These are phyloP conservation scores for Pterocarpus santalinus DNA, from an alignment of 306 rosid genomes.

Conservation along the genomic window DNA sequence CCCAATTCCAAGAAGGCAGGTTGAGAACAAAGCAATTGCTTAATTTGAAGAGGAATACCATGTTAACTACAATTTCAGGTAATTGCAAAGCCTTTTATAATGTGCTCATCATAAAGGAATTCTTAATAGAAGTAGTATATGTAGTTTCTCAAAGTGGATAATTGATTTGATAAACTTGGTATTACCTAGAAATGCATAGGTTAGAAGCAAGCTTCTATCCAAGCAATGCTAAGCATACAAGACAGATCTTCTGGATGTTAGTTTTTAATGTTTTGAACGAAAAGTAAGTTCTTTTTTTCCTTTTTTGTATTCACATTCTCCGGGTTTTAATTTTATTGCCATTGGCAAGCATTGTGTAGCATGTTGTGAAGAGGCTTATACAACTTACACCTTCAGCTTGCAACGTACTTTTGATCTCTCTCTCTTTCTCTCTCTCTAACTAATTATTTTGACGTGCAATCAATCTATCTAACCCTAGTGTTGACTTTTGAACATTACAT, in stretches of 20 bases:
- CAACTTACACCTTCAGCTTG: constrained; percentile 77
- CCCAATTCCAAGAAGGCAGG: too few relatives aligned
- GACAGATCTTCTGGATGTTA: not conserved
- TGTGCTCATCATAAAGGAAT: too few relatives aligned
- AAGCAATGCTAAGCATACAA: constrained; percentile 25
- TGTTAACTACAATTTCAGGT: too few relatives aligned
- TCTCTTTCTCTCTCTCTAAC: not conserved
- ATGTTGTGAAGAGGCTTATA: constrained; percentile 86
- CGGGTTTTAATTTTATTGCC: constrained; percentile 92
- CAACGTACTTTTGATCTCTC: constrained; percentile 61
- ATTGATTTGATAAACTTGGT: too few relatives aligned
- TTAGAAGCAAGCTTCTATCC: constrained; percentile 16
- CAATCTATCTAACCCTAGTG: not conserved
- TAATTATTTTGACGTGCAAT: not conserved
- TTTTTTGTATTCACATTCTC: constrained; percentile 21
- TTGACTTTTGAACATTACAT: constrained; percentile 12
- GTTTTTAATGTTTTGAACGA: not conserved
- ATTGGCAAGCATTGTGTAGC: constrained; percentile 68
- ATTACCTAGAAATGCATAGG: constrained; percentile 9
- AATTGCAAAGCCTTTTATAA: too few relatives aligned
- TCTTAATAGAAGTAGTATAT: too few relatives aligned
- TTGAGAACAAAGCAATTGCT: too few relatives aligned
- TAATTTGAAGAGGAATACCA: too few relatives aligned
- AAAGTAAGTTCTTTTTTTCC: not conserved
- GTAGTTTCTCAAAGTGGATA: too few relatives aligned